A percentile compares a stretch with the other conserved stretches of the same genome.
phyloP scores from a whole-genome alignment of 331 rosid genomes.

The Malus hybrid region DNA sequence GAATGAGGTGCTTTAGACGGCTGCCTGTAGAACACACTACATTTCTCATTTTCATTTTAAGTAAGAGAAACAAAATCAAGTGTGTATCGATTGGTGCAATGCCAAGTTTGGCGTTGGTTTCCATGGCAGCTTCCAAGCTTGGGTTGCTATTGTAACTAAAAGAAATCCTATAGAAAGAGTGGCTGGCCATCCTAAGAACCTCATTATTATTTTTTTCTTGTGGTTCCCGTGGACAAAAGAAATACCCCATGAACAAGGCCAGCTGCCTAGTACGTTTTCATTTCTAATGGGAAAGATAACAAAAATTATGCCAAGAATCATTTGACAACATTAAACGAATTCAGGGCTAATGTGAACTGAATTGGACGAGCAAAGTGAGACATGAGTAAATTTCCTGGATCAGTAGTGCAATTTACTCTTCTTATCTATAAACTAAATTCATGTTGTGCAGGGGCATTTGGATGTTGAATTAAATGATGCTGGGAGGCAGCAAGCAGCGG shows the following conservation, averaged over 20 bases:
- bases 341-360: background rate
- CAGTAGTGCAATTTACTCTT: background rate
- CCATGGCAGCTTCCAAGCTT: background rate
- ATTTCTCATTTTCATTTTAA: background rate
- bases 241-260: background rate
- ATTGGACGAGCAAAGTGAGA: background rate
- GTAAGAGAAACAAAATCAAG: background rate
- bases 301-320: background rate
- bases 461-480: slow-evolving; percentile 83
- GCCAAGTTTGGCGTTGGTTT: background rate
- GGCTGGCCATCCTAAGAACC: background rate
- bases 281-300: background rate
- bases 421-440: background rate
- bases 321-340: background rate
- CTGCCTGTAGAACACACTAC: background rate
- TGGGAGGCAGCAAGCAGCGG: slow-evolving; percentile 82
- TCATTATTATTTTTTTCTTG: background rate
- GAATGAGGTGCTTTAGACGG: background rate
- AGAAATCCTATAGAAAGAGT: background rate
- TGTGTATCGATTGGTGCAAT: background rate
- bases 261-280: background rate
- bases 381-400: background rate
- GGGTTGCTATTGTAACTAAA: background rate
- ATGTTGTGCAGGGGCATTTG: slow-evolving; percentile 62
- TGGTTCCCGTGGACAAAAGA: background rate